Percentiles rank a stretch among this genome's conserved stretches.
These are phyloP conservation scores for Eimeria falciformis DNA, from an alignment of 169 alveolate genomes.

Conservation along the genomic window DNA sequence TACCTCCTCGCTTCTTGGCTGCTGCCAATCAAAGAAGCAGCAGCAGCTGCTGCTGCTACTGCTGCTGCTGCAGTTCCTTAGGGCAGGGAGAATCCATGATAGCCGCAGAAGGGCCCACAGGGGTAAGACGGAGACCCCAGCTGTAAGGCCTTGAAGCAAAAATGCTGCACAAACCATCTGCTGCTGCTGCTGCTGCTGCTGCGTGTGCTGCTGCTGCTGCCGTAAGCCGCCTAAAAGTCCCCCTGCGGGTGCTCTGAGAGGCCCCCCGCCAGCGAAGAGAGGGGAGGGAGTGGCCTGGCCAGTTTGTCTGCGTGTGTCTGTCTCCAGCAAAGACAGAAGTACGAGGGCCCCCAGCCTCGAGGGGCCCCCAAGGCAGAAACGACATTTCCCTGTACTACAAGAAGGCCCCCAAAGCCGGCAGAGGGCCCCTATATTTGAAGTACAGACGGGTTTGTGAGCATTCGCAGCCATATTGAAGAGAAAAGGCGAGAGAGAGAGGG, in stretches of 20 bases:
- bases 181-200: slow-evolving; percentile 47
- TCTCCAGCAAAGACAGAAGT: background rate
- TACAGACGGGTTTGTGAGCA: background rate
- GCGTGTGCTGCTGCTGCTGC: slow-evolving; percentile 33
- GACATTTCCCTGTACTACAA: background rate
- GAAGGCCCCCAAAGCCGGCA: background rate
- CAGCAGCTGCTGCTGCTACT: slow-evolving; percentile 29
- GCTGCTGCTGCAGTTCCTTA: slow-evolving; percentile 19
- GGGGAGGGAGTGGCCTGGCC: background rate
- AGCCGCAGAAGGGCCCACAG: slow-evolving; percentile 41
- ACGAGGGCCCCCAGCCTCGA: background rate
- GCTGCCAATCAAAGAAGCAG: background rate
- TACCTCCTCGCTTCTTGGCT: background rate
- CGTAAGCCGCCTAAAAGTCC: background rate
- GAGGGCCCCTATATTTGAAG: slow-evolving; percentile 51
- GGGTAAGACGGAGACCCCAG: background rate
- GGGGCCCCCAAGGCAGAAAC: slow-evolving; percentile 9
- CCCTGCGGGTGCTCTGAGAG: background rate
- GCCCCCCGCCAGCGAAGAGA: too few relatives aligned
- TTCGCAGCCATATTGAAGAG: background rate
- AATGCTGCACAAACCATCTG: background rate
- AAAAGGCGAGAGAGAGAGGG: background rate
- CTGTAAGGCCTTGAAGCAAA: background rate
- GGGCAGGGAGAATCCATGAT: slow-evolving; percentile 17
- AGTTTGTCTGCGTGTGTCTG: background rate